These are phyloP conservation scores for Piromyces sp. DNA, from an alignment of 192 early-diverging fungal genomes.

Conservation along the genomic window DNA sequence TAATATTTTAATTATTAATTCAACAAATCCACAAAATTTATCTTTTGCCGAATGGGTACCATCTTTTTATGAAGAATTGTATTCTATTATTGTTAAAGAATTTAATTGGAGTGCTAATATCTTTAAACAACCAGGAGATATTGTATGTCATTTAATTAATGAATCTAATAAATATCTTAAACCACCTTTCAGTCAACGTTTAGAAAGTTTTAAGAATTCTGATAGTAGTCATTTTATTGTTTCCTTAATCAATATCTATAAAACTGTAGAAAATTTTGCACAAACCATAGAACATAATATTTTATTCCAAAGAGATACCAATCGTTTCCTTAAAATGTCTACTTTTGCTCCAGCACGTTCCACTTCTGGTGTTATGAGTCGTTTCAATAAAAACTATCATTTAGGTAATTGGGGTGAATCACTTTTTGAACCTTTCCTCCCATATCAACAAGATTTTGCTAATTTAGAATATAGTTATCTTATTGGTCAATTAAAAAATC, in stretches of 20 bases:
- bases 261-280: background rate
- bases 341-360: background rate
- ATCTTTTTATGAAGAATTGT: background rate
- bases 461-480: slow-evolving; percentile 32
- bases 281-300: background rate
- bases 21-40: background rate
- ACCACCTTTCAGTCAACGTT: background rate
- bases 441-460: slow-evolving; percentile 40
- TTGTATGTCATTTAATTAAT: background rate
- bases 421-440: slow-evolving; percentile 45
- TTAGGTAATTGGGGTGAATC: slow-evolving; percentile 30
- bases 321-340: background rate
- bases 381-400: slow-evolving; percentile 1
- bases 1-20: background rate
- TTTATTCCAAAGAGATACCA: background rate
- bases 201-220: background rate
- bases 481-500: background rate
- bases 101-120: background rate
- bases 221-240: background rate
- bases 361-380: background rate
- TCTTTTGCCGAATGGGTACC: background rate
- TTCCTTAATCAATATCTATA: background rate
- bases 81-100: background rate
- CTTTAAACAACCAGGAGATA: background rate
- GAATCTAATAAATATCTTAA: background rate